Conservation (phyloP, 257 asterid genomes). For the Fraxinus pennsylvanica region DNA sequence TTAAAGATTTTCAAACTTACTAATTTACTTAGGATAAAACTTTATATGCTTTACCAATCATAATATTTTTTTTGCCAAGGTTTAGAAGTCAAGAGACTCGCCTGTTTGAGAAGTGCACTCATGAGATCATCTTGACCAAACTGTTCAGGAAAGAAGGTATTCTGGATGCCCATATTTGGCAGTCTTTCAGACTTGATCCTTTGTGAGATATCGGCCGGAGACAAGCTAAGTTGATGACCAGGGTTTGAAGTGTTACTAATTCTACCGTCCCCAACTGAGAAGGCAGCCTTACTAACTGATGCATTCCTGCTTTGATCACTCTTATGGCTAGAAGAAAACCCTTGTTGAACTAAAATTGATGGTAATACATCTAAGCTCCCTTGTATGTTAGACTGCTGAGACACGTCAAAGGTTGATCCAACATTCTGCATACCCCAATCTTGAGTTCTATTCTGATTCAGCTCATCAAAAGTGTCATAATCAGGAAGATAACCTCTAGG, state of each 20-base stretch:
- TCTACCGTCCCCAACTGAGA: slow-evolving; percentile 31
- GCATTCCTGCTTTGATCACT: slow-evolving; percentile 33
- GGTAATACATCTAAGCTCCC: slow-evolving; percentile 42
- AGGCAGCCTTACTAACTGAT: slow-evolving; percentile 31
- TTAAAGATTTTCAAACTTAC: not conserved
- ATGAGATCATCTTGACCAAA: slow-evolving; percentile 84
- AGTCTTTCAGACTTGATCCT: slow-evolving; percentile 55
- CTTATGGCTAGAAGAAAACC: slow-evolving; percentile 43
- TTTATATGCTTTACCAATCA: not conserved
- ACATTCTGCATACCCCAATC: slow-evolving; percentile 56
- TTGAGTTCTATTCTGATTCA: slow-evolving; percentile 47
- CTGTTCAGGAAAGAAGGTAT: slow-evolving; percentile 40
- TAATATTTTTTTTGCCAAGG: not conserved
- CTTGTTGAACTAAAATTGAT: slow-evolving; percentile 42
- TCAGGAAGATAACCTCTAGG: slow-evolving; percentile 45
- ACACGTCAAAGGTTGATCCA: slow-evolving; percentile 41
- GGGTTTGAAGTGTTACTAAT: slow-evolving; percentile 27
- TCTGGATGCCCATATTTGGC: slow-evolving; percentile 45
- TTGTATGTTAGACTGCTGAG: slow-evolving; percentile 39
- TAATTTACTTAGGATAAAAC: not conserved
- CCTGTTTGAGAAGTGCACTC: slow-evolving; percentile 74
- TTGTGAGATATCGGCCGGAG: slow-evolving; percentile 35
- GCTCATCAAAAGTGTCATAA: slow-evolving; percentile 44
- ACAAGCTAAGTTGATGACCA: slow-evolving; percentile 36
- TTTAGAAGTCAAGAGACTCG: slow-evolving; percentile 19